A percentile compares a stretch with the other conserved stretches of the same genome.
Conservation (phyloP, 169 alveolate species). For the Perkinsus marinus region DNA sequence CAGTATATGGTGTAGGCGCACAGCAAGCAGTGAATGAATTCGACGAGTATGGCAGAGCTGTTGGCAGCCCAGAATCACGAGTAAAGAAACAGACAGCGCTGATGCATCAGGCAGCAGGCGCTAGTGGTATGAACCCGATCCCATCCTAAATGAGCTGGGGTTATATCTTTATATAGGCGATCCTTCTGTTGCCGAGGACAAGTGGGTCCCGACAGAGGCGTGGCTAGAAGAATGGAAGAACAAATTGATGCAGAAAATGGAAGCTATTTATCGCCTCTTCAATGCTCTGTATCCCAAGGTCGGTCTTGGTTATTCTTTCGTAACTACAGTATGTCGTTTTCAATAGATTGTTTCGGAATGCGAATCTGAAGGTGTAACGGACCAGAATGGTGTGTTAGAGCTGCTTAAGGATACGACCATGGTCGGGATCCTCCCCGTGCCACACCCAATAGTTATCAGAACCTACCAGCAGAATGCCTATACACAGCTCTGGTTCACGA, state of each 20-base stretch:
- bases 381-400: constrained; percentile 1
- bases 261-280: neutral
- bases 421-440: constrained; percentile 18
- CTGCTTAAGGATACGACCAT: constrained; percentile 8
- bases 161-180: neutral
- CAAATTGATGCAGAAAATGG: neutral
- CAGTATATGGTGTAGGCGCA: too few relatives aligned
- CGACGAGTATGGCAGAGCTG: neutral
- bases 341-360: constrained; percentile 2
- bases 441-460: constrained; percentile 12
- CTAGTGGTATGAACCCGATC: neutral
- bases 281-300: constrained; percentile 9
- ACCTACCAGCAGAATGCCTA: constrained; percentile 12
- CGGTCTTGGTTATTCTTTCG: neutral
- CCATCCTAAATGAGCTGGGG: too few relatives aligned
- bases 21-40: neutral
- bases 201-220: constrained; percentile 8
- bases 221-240: constrained; percentile 12
- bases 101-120: neutral
- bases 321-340: neutral
- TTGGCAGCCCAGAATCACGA: neutral
- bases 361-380: neutral
- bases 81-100: neutral
- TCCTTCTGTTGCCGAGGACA: neutral
- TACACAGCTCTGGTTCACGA: constrained; percentile 13